phyloP scores from a whole-genome alignment of 1,139 yeast genomes.

The Candida tetrigidarum region DNA sequence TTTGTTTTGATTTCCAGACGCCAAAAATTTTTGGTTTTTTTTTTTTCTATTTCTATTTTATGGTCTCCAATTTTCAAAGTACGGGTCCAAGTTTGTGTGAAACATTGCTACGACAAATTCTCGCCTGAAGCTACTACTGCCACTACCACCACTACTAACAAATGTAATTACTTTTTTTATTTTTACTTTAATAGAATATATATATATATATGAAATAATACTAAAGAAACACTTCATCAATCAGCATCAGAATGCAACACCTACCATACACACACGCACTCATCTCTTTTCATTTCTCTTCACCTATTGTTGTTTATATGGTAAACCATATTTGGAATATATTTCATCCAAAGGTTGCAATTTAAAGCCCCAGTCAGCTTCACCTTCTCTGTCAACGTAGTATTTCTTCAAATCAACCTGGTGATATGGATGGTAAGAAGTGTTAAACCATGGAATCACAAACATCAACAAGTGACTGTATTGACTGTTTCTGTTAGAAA shows the following conservation, averaged over 20 bases:
- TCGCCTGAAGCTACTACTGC: too few relatives aligned
- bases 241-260: too few relatives aligned
- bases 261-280: too few relatives aligned
- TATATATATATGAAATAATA: background rate
- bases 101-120: background rate
- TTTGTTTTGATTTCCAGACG: slow-evolving; percentile 6
- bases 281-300: background rate
- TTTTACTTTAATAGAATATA: background rate
- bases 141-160: background rate
- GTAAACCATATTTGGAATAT: slow-evolving; percentile 44
- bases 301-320: slow-evolving; percentile 5
- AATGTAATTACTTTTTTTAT: background rate
- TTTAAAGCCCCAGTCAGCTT: slow-evolving; percentile 52
- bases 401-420: slow-evolving; percentile 75
- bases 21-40: slow-evolving; percentile 1
- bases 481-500: slow-evolving; percentile 81
- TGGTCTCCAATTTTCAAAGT: background rate
- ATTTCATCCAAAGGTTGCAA: slow-evolving; percentile 52
- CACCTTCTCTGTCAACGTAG: slow-evolving; percentile 65
- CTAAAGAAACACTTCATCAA: background rate
- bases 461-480: slow-evolving; percentile 67
- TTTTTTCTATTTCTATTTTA: background rate
- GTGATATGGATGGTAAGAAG: slow-evolving; percentile 82
- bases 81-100: background rate
- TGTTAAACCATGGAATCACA: slow-evolving; percentile 82